Percentiles rank a stretch among this genome's conserved stretches.
phyloP scores from a whole-genome alignment of 179 eudicot species.

The Vitellaria paradoxa region DNA sequence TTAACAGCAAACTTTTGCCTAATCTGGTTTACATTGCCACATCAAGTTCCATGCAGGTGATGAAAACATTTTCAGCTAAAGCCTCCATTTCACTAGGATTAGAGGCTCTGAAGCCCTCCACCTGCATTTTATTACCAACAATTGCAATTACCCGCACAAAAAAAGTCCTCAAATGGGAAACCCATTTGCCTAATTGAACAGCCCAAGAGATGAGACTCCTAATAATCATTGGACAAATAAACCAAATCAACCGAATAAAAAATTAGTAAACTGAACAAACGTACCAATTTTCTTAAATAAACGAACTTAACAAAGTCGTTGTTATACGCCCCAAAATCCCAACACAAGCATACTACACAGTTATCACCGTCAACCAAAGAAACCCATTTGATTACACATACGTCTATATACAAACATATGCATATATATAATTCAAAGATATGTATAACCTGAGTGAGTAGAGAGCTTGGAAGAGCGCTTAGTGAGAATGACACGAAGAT shows the following conservation, averaged over 20 bases:
- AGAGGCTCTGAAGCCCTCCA: too few species aligned
- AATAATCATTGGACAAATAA: background rate
- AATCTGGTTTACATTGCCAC: background rate
- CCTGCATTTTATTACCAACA: too few species aligned
- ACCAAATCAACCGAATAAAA: background rate
- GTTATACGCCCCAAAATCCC: background rate
- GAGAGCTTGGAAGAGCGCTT: conserved; percentile 79
- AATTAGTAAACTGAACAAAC: background rate
- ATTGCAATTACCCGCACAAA: background rate
- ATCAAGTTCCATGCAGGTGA: background rate
- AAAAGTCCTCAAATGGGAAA: background rate
- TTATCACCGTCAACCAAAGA: too few species aligned
- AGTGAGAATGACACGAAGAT: conserved; percentile 77
- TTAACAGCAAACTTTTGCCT: background rate
- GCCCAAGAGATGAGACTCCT: background rate
- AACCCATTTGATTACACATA: too few species aligned
- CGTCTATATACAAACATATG: too few species aligned
- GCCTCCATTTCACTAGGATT: too few species aligned
- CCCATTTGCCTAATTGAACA: background rate
- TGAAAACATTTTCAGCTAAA: background rate
- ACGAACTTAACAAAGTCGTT: background rate
- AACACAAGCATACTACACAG: background rate
- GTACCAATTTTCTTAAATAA: background rate
- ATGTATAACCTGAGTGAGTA: conserved; percentile 62
- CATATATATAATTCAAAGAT: background rate